These are phyloP conservation scores for Venturia carpophila DNA, from an alignment of 2,329 filamentous ascomycete species.

Conservation along the genomic window DNA sequence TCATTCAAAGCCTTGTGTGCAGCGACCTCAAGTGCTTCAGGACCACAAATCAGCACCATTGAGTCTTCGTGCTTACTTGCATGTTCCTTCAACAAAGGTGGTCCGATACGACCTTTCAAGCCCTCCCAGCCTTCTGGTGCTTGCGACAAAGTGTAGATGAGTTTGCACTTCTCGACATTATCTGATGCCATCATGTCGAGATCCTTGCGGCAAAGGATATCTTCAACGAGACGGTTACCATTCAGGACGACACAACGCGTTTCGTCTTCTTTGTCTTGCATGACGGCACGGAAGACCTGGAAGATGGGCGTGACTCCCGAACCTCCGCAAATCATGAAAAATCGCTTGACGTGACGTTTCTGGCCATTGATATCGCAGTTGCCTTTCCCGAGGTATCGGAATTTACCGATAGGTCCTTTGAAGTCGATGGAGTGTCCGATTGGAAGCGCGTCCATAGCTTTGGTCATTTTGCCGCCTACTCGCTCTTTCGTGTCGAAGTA, in stretches of 20 bases:
- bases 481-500: slow-evolving; percentile 55
- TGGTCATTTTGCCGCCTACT: slow-evolving; percentile 72
- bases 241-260: slow-evolving; percentile 68
- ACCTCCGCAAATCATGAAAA: slow-evolving; percentile 82
- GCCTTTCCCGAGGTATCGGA: slow-evolving; percentile 67
- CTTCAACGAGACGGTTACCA: slow-evolving; percentile 67
- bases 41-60: slow-evolving; percentile 73
- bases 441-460: slow-evolving; percentile 64
- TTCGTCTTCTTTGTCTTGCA: slow-evolving; percentile 53
- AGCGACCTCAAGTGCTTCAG: slow-evolving; percentile 63
- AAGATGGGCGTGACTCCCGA: slow-evolving; percentile 91
- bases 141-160: slow-evolving; percentile 63
- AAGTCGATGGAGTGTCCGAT: slow-evolving; percentile 69
- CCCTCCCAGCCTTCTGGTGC: slow-evolving; percentile 60
- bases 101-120: slow-evolving; percentile 57
- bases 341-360: slow-evolving; percentile 51
- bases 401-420: slow-evolving; percentile 82
- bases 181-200: slow-evolving; percentile 55
- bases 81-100: slow-evolving; percentile 54
- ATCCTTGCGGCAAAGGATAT: slow-evolving; percentile 73
- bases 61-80: slow-evolving; percentile 38
- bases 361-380: slow-evolving; percentile 53
- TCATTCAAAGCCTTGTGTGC: slow-evolving; percentile 49
- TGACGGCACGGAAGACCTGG: slow-evolving; percentile 68
- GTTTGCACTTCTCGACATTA: slow-evolving; percentile 50